Evolutionary conservation across 495 filamentous ascomycete species (phyloP).

Genomic region (Baudoinia panamericana): DNA sequence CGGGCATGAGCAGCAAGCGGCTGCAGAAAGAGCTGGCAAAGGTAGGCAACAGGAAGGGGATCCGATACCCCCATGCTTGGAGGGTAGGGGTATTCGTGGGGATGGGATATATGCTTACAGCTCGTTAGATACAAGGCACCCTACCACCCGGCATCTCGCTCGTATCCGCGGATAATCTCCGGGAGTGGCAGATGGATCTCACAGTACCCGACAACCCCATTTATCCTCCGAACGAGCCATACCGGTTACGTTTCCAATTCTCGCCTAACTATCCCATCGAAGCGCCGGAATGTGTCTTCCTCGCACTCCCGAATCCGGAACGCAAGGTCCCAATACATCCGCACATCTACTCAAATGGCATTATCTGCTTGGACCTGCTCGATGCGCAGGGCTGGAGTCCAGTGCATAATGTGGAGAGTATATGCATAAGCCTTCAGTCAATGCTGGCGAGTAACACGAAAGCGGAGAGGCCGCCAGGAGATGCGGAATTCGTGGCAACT

Average conservation of each 20-base stretch:
- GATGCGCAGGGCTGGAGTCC: conserved; percentile 82
- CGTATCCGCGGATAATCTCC: conserved; percentile 64
- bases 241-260: conserved; percentile 80
- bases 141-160: conserved; percentile 56
- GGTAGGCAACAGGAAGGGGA: conserved; percentile 5
- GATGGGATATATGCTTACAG: background rate
- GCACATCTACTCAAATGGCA: conserved; percentile 95
- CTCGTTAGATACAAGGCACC: conserved; percentile 25
- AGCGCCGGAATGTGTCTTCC: conserved; percentile 86
- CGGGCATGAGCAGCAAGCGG: conserved; percentile 18
- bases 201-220: conserved; percentile 78
- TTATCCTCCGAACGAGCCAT: conserved; percentile 61
- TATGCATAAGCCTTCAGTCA: conserved; percentile 95
- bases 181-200: conserved; percentile 92
- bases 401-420: conserved; percentile 90
- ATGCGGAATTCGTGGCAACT: conserved; percentile 68
- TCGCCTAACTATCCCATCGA: conserved; percentile 79
- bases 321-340: conserved; percentile 76
- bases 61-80: too few relatives aligned
- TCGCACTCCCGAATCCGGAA: conserved; percentile 41
- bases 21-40: conserved; percentile 17
- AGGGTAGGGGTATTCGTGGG: background rate
- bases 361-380: conserved; percentile 93
- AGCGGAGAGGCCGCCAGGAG: conserved; percentile 63
- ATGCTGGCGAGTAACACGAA: conserved; percentile 93